phyloP scores from a whole-genome alignment of 306 rosid genomes.

The Begonia masoniana region DNA sequence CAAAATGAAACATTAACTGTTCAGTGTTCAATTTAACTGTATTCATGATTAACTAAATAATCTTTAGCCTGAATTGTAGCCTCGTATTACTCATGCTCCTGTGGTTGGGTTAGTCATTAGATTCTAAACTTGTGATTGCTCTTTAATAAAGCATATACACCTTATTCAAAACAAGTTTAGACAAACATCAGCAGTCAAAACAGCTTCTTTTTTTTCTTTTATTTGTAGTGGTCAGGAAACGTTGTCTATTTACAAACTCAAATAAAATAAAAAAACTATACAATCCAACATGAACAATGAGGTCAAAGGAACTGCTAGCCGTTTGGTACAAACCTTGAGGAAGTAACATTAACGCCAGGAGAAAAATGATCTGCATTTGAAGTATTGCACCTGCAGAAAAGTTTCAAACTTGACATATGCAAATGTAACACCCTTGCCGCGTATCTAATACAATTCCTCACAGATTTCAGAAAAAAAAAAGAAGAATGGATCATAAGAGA shows the following conservation, averaged over 20 bases:
- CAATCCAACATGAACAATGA: neutral
- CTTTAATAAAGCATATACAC: no score
- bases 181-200: no score
- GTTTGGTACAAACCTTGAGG: constrained; percentile 41
- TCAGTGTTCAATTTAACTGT: neutral
- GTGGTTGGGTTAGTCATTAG: no score
- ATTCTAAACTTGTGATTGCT: no score
- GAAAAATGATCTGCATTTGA: constrained; percentile 21
- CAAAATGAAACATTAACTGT: neutral
- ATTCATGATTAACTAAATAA: no score
- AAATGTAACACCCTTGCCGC: neutral
- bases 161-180: no score
- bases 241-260: neutral
- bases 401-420: neutral
- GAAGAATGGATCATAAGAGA: neutral
- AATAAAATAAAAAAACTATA: neutral
- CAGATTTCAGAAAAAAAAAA: neutral
- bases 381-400: constrained; percentile 25
- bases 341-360: constrained; percentile 19
- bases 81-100: no score
- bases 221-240: neutral
- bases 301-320: constrained; percentile 1
- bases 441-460: neutral
- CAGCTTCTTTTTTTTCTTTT: neutral
- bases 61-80: no score